phyloP scores from a whole-genome alignment of 1,284 basidiomycete species.

The Papiliotrema flavescens region DNA sequence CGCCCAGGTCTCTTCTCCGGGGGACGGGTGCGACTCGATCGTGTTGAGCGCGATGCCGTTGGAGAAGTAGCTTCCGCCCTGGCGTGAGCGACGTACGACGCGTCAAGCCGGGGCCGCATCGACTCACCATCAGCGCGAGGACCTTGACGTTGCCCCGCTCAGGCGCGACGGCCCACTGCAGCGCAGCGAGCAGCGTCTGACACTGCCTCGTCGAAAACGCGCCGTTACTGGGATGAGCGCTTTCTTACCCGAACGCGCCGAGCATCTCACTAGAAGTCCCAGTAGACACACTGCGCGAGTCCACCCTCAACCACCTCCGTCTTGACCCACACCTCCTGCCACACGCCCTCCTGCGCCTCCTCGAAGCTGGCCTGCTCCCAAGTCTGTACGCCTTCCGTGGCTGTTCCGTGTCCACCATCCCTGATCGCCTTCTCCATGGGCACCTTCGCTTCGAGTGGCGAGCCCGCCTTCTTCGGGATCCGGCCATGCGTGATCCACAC shows the following conservation, averaged over 20 bases:
- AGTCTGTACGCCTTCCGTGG: conserved; percentile 41
- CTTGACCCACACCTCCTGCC: conserved; percentile 51
- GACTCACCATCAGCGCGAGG: conserved; percentile 47
- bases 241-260: neutral
- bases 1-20: conserved; percentile 50
- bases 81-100: neutral
- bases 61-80: conserved; percentile 50
- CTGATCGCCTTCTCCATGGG: conserved; percentile 46
- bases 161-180: conserved; percentile 43
- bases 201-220: conserved; percentile 51
- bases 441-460: conserved; percentile 49
- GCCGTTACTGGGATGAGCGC: conserved; percentile 43
- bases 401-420: conserved; percentile 33
- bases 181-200: conserved; percentile 43
- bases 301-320: conserved; percentile 33
- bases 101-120: too few relatives aligned
- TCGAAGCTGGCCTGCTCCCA: conserved; percentile 39
- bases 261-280: conserved; percentile 50
- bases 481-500: conserved; percentile 53
- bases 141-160: conserved; percentile 42
- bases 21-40: conserved; percentile 48
- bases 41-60: conserved; percentile 54
- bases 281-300: conserved; percentile 48
- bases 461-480: conserved; percentile 45
- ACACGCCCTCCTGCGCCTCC: conserved; percentile 38